Evolutionary conservation across 345 rosid genomes (phyloP).

Genomic region (Lumnitzera racemosa): DNA sequence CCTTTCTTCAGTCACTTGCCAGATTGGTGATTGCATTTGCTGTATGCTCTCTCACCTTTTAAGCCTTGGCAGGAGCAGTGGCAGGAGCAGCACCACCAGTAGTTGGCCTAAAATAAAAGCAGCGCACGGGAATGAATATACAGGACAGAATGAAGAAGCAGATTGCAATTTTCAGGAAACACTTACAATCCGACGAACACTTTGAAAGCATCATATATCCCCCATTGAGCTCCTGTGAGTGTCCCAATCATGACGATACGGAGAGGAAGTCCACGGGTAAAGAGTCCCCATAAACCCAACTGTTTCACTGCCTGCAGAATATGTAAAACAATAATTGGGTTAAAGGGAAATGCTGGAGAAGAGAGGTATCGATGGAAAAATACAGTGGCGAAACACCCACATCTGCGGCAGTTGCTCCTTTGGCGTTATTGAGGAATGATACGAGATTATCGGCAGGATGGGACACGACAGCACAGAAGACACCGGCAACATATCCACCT

Average conservation of each 20-base stretch:
- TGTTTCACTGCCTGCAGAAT: constrained; percentile 73
- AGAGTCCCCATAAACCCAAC: constrained; percentile 83
- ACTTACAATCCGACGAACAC: constrained; percentile 97
- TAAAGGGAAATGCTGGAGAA: neutral
- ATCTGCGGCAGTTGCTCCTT: constrained; percentile 96
- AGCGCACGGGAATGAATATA: neutral
- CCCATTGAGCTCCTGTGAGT: constrained; percentile 98
- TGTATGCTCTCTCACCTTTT: neutral
- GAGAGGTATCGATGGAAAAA: neutral
- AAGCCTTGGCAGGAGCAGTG: constrained; percentile 36
- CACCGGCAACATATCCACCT: constrained; percentile 91
- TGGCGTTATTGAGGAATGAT: constrained; percentile 95
- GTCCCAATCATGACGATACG: constrained; percentile 99
- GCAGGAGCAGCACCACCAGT: constrained; percentile 84
- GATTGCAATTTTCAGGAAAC: neutral
- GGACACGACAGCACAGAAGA: constrained; percentile 80
- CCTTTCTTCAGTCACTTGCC: neutral
- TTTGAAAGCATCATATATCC: constrained; percentile 92
- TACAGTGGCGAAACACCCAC: constrained; percentile 31
- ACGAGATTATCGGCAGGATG: constrained; percentile 97
- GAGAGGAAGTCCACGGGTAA: constrained; percentile 95
- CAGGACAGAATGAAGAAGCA: neutral
- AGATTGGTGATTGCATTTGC: neutral
- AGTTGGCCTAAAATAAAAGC: constrained; percentile 61
- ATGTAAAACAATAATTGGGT: neutral